Evolutionary conservation across 129 eudicot species (phyloP), one percentile per base, ranked within the genome.

Genomic region (Kitagawia praeruptora): DNA sequence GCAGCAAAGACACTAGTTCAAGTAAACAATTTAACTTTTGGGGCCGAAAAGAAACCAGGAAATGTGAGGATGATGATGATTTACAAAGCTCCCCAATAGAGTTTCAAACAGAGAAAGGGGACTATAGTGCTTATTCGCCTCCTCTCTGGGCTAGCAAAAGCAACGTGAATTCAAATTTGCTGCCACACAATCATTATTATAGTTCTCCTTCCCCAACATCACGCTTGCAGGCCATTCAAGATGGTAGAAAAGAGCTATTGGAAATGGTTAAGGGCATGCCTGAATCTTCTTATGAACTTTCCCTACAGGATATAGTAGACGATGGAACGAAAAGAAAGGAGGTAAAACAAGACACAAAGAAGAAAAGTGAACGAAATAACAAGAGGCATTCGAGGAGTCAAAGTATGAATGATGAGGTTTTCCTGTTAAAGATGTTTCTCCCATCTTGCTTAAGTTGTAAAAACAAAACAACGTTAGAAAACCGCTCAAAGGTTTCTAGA

Each of bases 361-460:
- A 76, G 73, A 78, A 74, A 67, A 77, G 41, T 75, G 61, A 66
- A 37, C 39, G 47, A 38, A 58, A 76, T 28, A 75, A 28, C 39
- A n/a, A 66, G 39, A 80, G 69, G 63, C n/a, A 54, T 27, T 54
- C 81, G 10, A 82, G 96, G 76, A 87, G 87, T 46, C 86, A 82
- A 74, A 91, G 96, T 82, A 83, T 91, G 83, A 92, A 91, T 74
- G 84, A 86, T 37, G 91, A 87, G 37, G 86, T 80, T 34, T 85
- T 87, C 70, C 83, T 87, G 44, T 83, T 91, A 61, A 90, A 87
- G 82, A 85, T 90, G 89, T 82, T 84, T 77, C 8, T 84, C 67
- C 94, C 91, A 4, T 11, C 71, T 39, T 82, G 84, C 31, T 53
- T 86, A 10, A 44, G 87, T 76, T 78, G 80, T 19, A 87, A 78